Conservation (phyloP, 345 rosid species). For the Acer saccharum region DNA sequence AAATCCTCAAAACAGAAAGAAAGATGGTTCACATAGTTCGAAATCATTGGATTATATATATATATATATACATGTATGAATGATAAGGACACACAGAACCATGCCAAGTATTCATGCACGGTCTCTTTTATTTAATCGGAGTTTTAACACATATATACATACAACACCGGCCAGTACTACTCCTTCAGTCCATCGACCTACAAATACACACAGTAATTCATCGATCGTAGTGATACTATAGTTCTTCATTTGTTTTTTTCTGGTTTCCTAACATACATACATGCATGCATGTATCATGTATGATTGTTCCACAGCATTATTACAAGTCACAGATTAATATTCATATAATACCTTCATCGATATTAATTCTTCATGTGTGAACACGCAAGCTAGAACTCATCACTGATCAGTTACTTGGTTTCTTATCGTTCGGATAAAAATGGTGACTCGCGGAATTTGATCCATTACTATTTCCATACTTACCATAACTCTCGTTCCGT, state of each 20-base stretch:
- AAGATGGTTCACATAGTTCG: not conserved
- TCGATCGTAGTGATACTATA: not conserved
- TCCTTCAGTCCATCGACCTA: not conserved
- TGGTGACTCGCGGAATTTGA: not conserved
- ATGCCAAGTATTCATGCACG: not conserved
- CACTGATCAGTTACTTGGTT: not conserved
- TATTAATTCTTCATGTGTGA: too few species aligned
- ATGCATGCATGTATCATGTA: not conserved
- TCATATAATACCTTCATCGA: too few species aligned
- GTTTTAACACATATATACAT: not conserved
- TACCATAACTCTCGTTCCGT: not conserved
- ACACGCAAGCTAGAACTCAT: not conserved
- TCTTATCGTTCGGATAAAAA: not conserved
- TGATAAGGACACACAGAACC: not conserved
- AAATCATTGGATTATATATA: too few species aligned
- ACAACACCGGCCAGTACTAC: not conserved
- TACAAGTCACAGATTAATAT: not conserved
- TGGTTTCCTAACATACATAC: not conserved
- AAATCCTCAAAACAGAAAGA: too few species aligned
- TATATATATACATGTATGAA: not conserved
- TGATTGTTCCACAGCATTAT: not conserved
- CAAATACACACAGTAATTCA: not conserved
- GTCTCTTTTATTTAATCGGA: not conserved
- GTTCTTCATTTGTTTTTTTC: not conserved
- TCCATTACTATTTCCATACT: not conserved